Evolutionary conservation across 371 early-diverging fungal genomes (phyloP), one percentile per base, ranked within the genome.

Genomic region (Mucor ambiguus): DNA sequence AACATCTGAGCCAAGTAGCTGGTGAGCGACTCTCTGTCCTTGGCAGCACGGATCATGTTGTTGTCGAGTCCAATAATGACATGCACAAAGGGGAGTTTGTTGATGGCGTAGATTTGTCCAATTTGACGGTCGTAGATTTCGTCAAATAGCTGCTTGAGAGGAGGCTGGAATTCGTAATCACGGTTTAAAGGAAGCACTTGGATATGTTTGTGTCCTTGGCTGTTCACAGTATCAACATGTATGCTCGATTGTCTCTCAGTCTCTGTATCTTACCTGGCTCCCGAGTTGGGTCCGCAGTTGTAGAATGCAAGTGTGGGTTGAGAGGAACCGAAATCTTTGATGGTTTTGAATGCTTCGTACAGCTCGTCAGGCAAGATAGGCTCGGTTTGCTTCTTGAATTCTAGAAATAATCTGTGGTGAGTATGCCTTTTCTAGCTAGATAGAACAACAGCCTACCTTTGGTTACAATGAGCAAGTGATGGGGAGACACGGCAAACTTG

Each of bases 121-220:
- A 75, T 75, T 26, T 78, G 83, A 37, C 77, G 78, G 63, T 82
- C 79, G 14, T 72, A 60, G 22, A 80, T 77, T 14, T 80, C 73
- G 10, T 80, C 77, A 58, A 80, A 81, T 1, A 85, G 61, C 1
- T 69, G 63, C 22, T 77, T 70, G 63, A 88, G 78, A 33, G 90
- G 90, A 11, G 90, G 84, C 18, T 81, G 81, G 16, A 74, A 60
- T n/a, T 56, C 63, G 30, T 28, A 7, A 10, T 66, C 43, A 7
- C 69, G 66, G 14, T 62, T 48, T 12, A 86, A 72, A 11, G 92
- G 90, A 24, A 93, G 54, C 14, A 93, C 63, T 67, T 93, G 93
- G 14, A 92, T 43, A 61, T 93, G 93, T 56, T 91, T 91, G 66
- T 92, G 93, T 12, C 84, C 80, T 67, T 89, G 89, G 46, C 87